phyloP scores from a whole-genome alignment of 331 rosid genomes.

The Saraca asoca region DNA sequence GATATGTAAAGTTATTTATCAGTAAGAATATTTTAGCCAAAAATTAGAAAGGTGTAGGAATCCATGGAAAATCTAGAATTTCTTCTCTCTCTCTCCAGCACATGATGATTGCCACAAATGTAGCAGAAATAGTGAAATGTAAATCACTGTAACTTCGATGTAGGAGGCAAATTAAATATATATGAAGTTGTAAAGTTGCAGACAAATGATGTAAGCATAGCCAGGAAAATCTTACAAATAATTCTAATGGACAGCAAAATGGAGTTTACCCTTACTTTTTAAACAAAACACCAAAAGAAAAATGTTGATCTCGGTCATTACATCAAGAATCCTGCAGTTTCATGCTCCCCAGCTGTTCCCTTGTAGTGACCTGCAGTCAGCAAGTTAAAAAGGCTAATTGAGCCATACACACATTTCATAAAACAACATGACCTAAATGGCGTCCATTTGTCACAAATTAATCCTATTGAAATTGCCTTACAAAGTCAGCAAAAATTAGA shows the following conservation, averaged over 20 bases:
- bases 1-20: too few relatives aligned
- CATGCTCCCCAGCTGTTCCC: constrained; percentile 31
- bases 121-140: too few relatives aligned
- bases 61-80: too few relatives aligned
- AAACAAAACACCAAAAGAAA: too few relatives aligned
- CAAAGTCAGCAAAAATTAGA: constrained; percentile 7
- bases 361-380: constrained; percentile 33
- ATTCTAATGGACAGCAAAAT: background rate
- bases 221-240: background rate
- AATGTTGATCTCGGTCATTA: background rate
- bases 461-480: background rate
- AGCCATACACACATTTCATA: constrained; percentile 5
- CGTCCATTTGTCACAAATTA: too few relatives aligned
- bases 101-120: too few relatives aligned
- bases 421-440: too few relatives aligned
- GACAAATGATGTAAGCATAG: constrained; percentile 14
- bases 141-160: background rate
- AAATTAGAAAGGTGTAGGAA: too few relatives aligned
- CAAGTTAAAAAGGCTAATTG: constrained; percentile 28
- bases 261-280: too few relatives aligned
- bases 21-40: too few relatives aligned
- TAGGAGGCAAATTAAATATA: constrained; percentile 7
- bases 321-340: constrained; percentile 42
- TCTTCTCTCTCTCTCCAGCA: too few relatives aligned
- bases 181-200: constrained; percentile 3